Base-by-base conservation (phyloP, 2,329 filamentous ascomycete species). In the Ceratocystiopsis minuta region DNA sequence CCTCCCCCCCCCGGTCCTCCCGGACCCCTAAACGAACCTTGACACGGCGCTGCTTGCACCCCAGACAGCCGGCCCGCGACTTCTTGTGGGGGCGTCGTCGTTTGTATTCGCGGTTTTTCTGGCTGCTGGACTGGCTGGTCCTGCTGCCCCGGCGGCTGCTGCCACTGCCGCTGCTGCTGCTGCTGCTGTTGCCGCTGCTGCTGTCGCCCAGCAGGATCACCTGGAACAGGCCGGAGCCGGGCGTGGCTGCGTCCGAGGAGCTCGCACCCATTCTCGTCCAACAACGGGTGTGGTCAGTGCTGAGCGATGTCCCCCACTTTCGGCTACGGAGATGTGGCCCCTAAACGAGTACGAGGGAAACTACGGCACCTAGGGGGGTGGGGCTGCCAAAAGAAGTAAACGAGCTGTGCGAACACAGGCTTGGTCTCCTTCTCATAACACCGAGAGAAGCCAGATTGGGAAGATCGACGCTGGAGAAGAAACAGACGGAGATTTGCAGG, bases 11-110 rank as follows among this genome's bases (percentile, higher is more conserved):
- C 7, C 20, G 4, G 4, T 20, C 20, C 20, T 20, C 7, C 4
- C 20, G 4, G 4, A 7, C 20, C 20, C 20, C 7, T n/a, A n/a
- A 7, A 46, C 47, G 15, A 40, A 51, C 51, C 43, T 52, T 53
- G 40, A 53, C 51, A 20, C 49, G 41, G 34, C 45, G 40, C 35
- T 48, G 46, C 42, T 53, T 53, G 45, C 50, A 53, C 16, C 40
- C 48, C 13, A 41, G 16, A 28, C 51, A 53, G 17, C 51, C 51
- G 28, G 37, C 40, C 20, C 46, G 42, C 10, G 49, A 46, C 43
- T 53, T 53, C 36, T 42, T 49, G 41, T 53, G 51, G 16, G 47
- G 45, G 20, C 45, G 44, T 2, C 51, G 49, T 2, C 45, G 45
- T 40, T 48, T 51, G 43, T 52, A 50, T 11, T 52, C 49, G 11